These are phyloP conservation scores for Naganishia vishniacii DNA, from an alignment of 768 basidiomycete species.

Conservation along the genomic window DNA sequence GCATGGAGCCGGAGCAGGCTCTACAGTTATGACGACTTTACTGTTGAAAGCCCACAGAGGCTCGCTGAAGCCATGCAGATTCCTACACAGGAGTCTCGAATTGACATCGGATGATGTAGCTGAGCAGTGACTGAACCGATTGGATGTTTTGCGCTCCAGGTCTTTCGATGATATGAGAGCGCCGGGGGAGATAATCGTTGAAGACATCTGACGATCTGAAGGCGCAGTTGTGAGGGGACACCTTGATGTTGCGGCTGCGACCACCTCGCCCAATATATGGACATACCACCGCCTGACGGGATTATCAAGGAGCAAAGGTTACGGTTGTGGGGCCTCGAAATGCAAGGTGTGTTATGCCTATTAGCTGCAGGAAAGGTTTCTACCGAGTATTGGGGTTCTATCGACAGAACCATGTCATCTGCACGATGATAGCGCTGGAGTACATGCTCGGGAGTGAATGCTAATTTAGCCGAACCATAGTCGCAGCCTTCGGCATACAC, in stretches of 20 bases:
- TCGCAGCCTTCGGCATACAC: conserved; percentile 24
- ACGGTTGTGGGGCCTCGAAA: conserved; percentile 60
- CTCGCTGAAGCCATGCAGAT: conserved; percentile 20
- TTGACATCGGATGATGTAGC: neutral
- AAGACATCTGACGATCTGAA: conserved; percentile 20
- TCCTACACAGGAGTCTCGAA: conserved; percentile 18
- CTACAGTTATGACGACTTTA: conserved; percentile 13
- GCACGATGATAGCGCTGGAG: conserved; percentile 23
- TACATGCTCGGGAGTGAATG: conserved; percentile 24
- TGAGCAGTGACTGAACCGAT: neutral
- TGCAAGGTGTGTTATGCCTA: conserved; percentile 52
- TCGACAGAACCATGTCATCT: conserved; percentile 20
- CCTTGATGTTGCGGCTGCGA: conserved; percentile 65
- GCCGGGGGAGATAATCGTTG: conserved; percentile 22
- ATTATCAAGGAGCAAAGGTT: conserved; percentile 28
- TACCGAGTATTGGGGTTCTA: too few relatives aligned
- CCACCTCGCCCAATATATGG: conserved; percentile 61
- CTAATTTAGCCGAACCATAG: conserved; percentile 11
- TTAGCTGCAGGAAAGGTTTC: too few relatives aligned
- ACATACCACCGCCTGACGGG: conserved; percentile 62
- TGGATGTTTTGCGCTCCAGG: neutral
- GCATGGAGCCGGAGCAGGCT: conserved; percentile 12
- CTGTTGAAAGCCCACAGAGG: conserved; percentile 15
- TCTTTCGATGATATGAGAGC: conserved; percentile 27
- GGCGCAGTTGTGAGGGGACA: conserved; percentile 12